These are phyloP conservation scores for Pyrus communis DNA, from an alignment of 306 rosid genomes.

Conservation along the genomic window DNA sequence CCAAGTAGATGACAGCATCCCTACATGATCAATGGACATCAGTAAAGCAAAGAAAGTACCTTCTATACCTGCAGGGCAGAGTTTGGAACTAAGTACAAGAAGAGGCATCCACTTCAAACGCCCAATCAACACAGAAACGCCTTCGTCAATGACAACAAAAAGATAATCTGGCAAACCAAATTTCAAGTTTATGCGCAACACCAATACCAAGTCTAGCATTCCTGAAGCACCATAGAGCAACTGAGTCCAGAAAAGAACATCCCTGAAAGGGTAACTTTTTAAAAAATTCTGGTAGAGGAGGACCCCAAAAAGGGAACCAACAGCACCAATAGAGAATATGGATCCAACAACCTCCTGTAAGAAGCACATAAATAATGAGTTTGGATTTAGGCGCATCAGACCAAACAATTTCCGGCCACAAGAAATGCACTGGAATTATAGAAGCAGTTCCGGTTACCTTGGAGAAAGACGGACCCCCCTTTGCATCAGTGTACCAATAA, in stretches of 20 bases:
- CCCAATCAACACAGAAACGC: conserved; percentile 53
- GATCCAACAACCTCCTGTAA: conserved; percentile 80
- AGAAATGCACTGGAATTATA: conserved; percentile 14
- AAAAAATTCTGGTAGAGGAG: conserved; percentile 71
- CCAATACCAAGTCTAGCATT: conserved; percentile 73
- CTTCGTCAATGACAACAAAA: conserved; percentile 74
- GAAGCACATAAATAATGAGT: not conserved
- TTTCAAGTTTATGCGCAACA: conserved; percentile 58
- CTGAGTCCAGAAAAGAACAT: conserved; percentile 89
- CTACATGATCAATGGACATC: conserved; percentile 87
- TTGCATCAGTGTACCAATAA: conserved; percentile 90
- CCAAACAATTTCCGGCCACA: not conserved
- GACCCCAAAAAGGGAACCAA: conserved; percentile 78
- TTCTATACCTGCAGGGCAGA: conserved; percentile 89
- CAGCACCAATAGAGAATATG: conserved; percentile 75
- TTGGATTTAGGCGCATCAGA: not conserved
- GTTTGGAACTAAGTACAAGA: conserved; percentile 88
- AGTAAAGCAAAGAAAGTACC: conserved; percentile 93
- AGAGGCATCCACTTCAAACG: conserved; percentile 98
- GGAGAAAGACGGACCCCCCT: conserved; percentile 77
- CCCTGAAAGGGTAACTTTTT: conserved; percentile 71
- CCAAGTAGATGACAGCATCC: conserved; percentile 85
- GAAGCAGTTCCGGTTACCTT: conserved; percentile 26
- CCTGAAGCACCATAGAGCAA: conserved; percentile 68
- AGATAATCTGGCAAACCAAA: conserved; percentile 73